phyloP scores from a whole-genome alignment of 2,329 filamentous ascomycete genomes.

The Alternaria sp. region DNA sequence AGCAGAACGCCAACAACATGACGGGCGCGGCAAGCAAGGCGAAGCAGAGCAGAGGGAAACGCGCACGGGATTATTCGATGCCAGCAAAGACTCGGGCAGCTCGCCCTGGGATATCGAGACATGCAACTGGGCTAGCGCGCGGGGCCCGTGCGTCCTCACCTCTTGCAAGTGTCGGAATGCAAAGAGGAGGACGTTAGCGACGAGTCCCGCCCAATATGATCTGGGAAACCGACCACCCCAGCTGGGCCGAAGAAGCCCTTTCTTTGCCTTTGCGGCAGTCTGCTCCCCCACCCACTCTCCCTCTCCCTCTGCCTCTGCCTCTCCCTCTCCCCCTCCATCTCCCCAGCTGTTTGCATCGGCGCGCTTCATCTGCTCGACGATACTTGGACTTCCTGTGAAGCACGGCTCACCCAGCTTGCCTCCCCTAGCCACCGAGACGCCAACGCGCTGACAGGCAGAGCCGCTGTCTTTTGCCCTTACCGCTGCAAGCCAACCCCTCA shows the following conservation, averaged over 20 bases:
- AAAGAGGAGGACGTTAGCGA: constrained; percentile 23
- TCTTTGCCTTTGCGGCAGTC: constrained; percentile 19
- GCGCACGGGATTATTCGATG: not conserved
- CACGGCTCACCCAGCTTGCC: constrained; percentile 8
- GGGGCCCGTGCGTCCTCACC: constrained; percentile 16
- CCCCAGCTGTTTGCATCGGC: constrained; percentile 8
- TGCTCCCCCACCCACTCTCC: constrained; percentile 15
- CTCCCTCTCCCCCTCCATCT: constrained; percentile 9
- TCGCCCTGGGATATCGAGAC: not conserved
- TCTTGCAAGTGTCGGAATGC: constrained; percentile 18
- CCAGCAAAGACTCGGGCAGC: not conserved
- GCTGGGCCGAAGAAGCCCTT: constrained; percentile 22
- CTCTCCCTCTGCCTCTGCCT: constrained; percentile 13
- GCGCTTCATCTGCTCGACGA: constrained; percentile 16
- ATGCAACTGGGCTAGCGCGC: constrained; percentile 9
- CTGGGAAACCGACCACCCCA: constrained; percentile 21
- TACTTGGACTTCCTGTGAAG: constrained; percentile 12
- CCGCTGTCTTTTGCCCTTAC: constrained; percentile 16
- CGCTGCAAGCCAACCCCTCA: constrained; percentile 13
- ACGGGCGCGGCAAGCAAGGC: not conserved
- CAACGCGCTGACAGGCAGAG: constrained; percentile 23
- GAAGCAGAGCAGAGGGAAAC: not conserved
- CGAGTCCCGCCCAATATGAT: constrained; percentile 20
- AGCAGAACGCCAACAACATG: constrained; percentile 6
- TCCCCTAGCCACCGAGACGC: constrained; percentile 13